Evolutionary conservation across 768 basidiomycete species (phyloP).

Genomic region (Xerocomellus intermedius): DNA sequence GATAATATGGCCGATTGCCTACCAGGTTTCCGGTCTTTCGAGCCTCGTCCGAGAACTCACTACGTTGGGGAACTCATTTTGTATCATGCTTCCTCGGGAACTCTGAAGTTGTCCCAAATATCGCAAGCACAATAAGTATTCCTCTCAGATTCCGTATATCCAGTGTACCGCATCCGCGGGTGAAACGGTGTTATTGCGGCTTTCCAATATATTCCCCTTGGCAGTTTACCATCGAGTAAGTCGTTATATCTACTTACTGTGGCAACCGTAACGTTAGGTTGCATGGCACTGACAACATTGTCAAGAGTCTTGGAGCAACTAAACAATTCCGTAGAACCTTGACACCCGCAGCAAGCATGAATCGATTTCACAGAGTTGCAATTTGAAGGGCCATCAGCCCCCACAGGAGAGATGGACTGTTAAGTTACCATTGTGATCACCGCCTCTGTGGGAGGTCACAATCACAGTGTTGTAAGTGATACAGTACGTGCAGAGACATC

Average conservation of each 20-base stretch:
- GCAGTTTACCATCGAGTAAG: neutral
- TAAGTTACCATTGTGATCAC: neutral
- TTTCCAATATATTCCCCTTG: neutral
- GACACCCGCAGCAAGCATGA: neutral
- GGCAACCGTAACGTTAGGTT: neutral
- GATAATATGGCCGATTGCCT: neutral
- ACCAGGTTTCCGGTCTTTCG: neutral
- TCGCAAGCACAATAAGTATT: neutral
- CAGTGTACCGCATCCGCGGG: conserved; percentile 6
- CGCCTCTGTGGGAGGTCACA: neutral
- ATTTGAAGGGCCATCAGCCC: neutral
- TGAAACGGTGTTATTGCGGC: conserved; percentile 8
- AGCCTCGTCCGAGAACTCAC: neutral
- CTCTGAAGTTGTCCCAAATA: neutral
- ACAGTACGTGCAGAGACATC: neutral
- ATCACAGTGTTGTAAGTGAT: neutral
- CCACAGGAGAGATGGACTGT: neutral
- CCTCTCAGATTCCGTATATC: neutral
- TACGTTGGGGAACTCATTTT: neutral
- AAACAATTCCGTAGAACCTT: neutral
- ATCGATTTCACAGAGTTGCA: neutral
- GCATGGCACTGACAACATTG: neutral
- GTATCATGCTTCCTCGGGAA: neutral
- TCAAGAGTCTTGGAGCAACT: neutral
- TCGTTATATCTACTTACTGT: neutral